These are phyloP conservation scores for Colletotrichum sp. DNA, from an alignment of 2,329 filamentous ascomycete species.

Conservation along the genomic window DNA sequence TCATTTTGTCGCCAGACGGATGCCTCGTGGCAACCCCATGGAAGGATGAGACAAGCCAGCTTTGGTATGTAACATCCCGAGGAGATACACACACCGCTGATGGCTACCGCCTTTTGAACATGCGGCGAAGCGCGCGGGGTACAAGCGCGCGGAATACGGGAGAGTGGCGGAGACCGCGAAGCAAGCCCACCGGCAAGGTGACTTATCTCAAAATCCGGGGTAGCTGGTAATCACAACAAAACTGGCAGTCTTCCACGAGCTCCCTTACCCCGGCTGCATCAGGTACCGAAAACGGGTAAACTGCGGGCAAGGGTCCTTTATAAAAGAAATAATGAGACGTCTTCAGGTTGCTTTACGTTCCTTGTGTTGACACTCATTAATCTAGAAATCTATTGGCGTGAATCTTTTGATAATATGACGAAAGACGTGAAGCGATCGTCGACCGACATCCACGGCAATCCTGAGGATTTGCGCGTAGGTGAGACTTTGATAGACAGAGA, in stretches of 20 bases:
- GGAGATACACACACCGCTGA: neutral
- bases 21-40: fast-evolving
- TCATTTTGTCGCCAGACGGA: neutral
- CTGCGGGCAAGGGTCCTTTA: neutral
- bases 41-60: neutral
- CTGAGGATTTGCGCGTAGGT: neutral
- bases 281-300: neutral
- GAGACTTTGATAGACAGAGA: neutral
- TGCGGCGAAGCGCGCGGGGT: too few species aligned
- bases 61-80: fast-evolving
- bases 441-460: neutral
- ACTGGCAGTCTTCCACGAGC: neutral
- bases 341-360: neutral
- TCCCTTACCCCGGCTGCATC: neutral
- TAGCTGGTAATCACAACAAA: neutral
- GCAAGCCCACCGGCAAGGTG: neutral
- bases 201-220: neutral
- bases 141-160: neutral
- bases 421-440: neutral
- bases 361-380: neutral
- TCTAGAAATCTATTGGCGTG: fast-evolving
- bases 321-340: neutral
- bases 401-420: neutral
- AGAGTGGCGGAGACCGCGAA: neutral
- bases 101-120: fast-evolving